Percentiles rank a stretch among this genome's conserved stretches.
Conservation (phyloP, 306 rosid species). For the Dryas drummondii region DNA sequence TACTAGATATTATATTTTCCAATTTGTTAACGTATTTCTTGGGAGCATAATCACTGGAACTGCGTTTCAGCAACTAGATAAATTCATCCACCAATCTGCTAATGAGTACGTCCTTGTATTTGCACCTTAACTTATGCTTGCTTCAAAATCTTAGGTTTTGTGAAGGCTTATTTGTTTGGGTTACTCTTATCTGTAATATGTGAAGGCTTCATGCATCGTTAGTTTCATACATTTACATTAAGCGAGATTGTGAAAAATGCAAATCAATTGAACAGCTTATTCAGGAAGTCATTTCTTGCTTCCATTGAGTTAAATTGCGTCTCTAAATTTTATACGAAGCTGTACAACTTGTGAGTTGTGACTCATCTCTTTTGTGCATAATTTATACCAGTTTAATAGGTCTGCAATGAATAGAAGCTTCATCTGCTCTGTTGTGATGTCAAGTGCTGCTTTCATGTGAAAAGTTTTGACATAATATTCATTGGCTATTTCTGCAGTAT, state of each 20-base stretch:
- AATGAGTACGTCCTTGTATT: conserved; percentile 57
- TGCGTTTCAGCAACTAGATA: conserved; percentile 88
- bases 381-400: background rate
- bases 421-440: background rate
- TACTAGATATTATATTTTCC: conserved; percentile 79
- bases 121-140: background rate
- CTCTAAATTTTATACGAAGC: too few species aligned
- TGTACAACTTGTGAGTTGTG: background rate
- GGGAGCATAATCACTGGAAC: conserved; percentile 98
- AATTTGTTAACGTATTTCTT: conserved; percentile 83
- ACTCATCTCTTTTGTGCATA: background rate
- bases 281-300: background rate
- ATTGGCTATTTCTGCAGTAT: conserved; percentile 53
- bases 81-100: conserved; percentile 84
- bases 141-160: too few species aligned
- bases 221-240: background rate
- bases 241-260: too few species aligned
- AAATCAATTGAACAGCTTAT: background rate
- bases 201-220: background rate
- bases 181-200: background rate
- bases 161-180: too few species aligned
- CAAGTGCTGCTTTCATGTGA: background rate
- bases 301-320: too few species aligned
- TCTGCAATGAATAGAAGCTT: background rate
- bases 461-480: background rate